Percentiles rank a stretch among this genome's conserved stretches.
Evolutionary conservation across 108 stramenopile species (phyloP).

Genomic region (Skeletonema costatum): DNA sequence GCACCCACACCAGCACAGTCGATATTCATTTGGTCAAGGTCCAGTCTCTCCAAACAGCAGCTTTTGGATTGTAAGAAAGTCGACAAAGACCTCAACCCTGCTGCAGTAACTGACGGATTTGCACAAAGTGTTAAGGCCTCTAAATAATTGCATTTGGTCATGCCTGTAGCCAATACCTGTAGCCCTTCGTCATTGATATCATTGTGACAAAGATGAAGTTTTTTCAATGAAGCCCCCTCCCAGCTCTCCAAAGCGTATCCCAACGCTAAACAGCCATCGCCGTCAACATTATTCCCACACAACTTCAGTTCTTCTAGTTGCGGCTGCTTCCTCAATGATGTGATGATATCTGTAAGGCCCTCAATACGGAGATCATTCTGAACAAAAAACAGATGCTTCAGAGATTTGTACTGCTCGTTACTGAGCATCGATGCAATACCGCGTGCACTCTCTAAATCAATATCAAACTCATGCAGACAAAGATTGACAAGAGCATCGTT

Average conservation of each 20-base stretch:
- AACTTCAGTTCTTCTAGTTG: neutral
- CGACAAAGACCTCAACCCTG: neutral
- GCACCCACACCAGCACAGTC: neutral
- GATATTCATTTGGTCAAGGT: neutral
- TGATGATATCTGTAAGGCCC: neutral
- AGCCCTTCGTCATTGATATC: neutral
- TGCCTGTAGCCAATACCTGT: neutral
- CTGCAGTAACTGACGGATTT: neutral
- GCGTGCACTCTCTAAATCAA: neutral
- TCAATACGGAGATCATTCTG: neutral
- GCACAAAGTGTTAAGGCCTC: no score
- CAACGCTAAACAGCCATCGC: neutral
- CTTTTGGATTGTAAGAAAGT: neutral
- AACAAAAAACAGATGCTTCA: neutral
- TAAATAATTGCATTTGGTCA: neutral
- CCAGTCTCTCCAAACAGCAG: neutral
- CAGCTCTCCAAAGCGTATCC: neutral
- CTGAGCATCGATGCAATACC: neutral
- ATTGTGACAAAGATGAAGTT: neutral
- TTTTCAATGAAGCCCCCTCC: neutral
- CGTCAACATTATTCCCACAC: neutral
- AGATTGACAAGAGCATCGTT: neutral
- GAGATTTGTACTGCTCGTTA: neutral
- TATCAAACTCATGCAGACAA: neutral
- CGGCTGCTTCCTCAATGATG: neutral